phyloP scores from a whole-genome alignment of 805 yeast genomes.

The Phaffomyces antillensis region DNA sequence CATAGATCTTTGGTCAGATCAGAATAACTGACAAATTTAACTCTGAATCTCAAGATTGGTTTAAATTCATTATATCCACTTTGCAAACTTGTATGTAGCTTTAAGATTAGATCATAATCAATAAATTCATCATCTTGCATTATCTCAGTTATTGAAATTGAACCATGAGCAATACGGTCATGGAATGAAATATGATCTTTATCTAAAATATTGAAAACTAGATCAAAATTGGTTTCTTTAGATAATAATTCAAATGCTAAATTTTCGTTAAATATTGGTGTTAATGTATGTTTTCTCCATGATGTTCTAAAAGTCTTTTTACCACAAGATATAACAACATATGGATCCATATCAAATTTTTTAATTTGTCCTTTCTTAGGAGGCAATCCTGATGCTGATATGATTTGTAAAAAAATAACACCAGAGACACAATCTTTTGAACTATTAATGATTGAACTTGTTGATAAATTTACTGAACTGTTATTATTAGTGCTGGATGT shows the following conservation, averaged over 20 bases:
- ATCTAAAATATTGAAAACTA: constrained; percentile 72
- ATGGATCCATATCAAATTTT: constrained; percentile 94
- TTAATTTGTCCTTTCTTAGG: constrained; percentile 58
- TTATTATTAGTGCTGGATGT: neutral
- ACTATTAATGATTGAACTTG: neutral
- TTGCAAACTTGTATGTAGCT: constrained; percentile 16
- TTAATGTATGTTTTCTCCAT: constrained; percentile 72
- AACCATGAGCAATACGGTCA: constrained; percentile 69
- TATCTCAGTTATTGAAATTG: constrained; percentile 48
- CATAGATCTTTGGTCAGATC: constrained; percentile 63
- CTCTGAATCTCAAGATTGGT: constrained; percentile 53
- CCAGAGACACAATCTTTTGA: constrained; percentile 33
- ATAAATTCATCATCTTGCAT: constrained; percentile 20
- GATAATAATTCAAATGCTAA: constrained; percentile 70
- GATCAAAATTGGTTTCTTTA: constrained; percentile 56
- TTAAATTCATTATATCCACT: constrained; percentile 20
- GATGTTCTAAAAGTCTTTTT: constrained; percentile 81
- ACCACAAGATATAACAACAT: constrained; percentile 86
- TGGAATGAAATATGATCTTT: constrained; percentile 78
- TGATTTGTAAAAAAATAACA: constrained; percentile 68
- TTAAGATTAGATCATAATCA: constrained; percentile 31
- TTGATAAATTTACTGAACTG: neutral
- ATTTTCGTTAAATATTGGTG: constrained; percentile 77
- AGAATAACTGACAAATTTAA: constrained; percentile 61
- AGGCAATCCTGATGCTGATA: constrained; percentile 71